These are phyloP conservation scores for Melanomma pulvis-pyrius DNA, from an alignment of 495 filamentous ascomycete genomes.

Conservation along the genomic window DNA sequence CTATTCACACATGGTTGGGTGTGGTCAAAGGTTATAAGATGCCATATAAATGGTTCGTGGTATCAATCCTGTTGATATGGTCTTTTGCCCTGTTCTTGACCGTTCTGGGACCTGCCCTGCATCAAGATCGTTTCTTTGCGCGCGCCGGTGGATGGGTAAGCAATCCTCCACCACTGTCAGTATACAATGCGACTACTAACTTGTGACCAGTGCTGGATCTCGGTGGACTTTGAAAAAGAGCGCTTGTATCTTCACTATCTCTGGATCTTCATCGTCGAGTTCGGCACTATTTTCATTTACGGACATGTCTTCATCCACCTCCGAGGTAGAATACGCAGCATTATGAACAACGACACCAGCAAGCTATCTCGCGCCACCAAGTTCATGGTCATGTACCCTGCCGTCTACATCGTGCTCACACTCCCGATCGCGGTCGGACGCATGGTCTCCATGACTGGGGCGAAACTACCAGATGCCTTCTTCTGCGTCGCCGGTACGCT, in stretches of 20 bases:
- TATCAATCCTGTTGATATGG: conserved; percentile 37
- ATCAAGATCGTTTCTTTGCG: conserved; percentile 37
- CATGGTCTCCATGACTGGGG: conserved; percentile 64
- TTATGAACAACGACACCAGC: conserved; percentile 39
- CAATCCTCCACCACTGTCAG: conserved; percentile 19
- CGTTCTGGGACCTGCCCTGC: conserved; percentile 39
- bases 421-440: conserved; percentile 71
- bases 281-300: conserved; percentile 67
- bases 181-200: conserved; percentile 20
- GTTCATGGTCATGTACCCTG: conserved; percentile 75
- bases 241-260: conserved; percentile 77
- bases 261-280: conserved; percentile 75
- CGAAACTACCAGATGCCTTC: conserved; percentile 57
- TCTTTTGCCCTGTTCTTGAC: conserved; percentile 35
- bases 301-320: conserved; percentile 65
- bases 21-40: conserved; percentile 41
- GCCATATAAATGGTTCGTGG: conserved; percentile 34
- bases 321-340: conserved; percentile 46
- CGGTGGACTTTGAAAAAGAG: conserved; percentile 57
- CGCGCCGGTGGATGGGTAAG: conserved; percentile 46
- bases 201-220: conserved; percentile 68
- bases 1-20: conserved; percentile 61
- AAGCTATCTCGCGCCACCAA: conserved; percentile 53
- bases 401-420: conserved; percentile 73
- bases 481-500: conserved; percentile 72